Conservation (phyloP, 2,329 filamentous ascomycete genomes). For the Trichoderma gracile region DNA sequence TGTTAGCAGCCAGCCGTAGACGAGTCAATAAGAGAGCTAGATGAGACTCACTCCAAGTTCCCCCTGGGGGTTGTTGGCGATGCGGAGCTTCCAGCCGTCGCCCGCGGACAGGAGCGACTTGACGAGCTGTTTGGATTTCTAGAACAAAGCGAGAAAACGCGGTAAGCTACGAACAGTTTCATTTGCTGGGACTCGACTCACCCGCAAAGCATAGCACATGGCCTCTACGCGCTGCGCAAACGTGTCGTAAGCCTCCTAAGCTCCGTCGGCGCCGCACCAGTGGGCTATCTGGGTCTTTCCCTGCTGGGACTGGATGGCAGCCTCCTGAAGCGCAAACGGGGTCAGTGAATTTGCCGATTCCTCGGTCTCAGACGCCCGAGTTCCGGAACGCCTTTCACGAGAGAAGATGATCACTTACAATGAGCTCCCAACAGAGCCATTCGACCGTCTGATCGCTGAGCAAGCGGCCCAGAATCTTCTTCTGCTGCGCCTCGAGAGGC, state of each 20-base stretch:
- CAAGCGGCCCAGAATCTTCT: conserved; percentile 29
- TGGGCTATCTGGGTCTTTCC: conserved; percentile 31
- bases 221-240: conserved; percentile 33
- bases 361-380: neutral
- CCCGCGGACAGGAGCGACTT: conserved; percentile 34
- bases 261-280: conserved; percentile 35
- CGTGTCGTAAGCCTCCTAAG: conserved; percentile 35
- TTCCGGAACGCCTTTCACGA: too few relatives aligned
- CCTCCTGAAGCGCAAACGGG: conserved; percentile 19
- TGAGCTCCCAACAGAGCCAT: conserved; percentile 32
- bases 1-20: neutral
- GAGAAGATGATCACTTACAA: conserved; percentile 26
- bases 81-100: conserved; percentile 32
- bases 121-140: conserved; percentile 35
- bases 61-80: conserved; percentile 33
- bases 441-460: conserved; percentile 32
- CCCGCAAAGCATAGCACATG: conserved; percentile 32
- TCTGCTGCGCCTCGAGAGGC: conserved; percentile 29
- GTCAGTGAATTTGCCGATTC: neutral
- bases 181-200: conserved; percentile 7
- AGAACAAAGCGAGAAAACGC: neutral
- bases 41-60: conserved; percentile 30
- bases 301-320: conserved; percentile 34
- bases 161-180: too few relatives aligned
- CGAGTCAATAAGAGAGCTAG: neutral